These are phyloP conservation scores for Pterocarpus santalinus DNA, from an alignment of 306 rosid genomes.

Conservation along the genomic window DNA sequence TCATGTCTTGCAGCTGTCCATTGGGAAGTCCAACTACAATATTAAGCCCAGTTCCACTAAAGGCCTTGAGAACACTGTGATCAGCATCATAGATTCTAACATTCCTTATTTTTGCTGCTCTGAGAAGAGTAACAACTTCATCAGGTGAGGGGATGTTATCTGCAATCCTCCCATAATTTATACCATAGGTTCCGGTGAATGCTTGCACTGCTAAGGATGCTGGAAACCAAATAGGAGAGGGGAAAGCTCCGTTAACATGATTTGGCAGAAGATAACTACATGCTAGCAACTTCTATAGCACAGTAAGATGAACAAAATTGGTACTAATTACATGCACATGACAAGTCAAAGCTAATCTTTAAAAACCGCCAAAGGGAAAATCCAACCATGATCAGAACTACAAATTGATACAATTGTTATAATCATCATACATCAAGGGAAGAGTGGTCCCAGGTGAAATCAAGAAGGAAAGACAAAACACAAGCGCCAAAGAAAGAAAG, in stretches of 20 bases:
- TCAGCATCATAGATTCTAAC: constrained; percentile 88
- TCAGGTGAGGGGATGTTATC: constrained; percentile 93
- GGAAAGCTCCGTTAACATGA: constrained; percentile 49
- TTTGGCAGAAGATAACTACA: constrained; percentile 21
- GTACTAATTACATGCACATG: constrained; percentile 18
- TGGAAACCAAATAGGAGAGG: constrained; percentile 49
- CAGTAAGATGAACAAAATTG: constrained; percentile 14
- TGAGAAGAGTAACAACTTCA: constrained; percentile 86
- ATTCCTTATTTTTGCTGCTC: constrained; percentile 84
- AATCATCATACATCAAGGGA: constrained; percentile 37
- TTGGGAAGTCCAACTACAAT: constrained; percentile 85
- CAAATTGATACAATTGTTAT: constrained; percentile 35
- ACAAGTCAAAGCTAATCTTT: constrained; percentile 24
- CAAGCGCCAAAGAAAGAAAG: neutral
- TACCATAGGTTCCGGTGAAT: constrained; percentile 92
- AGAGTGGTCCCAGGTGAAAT: constrained; percentile 46
- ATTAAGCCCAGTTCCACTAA: constrained; percentile 90
- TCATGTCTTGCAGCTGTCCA: constrained; percentile 73
- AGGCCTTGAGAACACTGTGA: constrained; percentile 88
- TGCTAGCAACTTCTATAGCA: neutral
- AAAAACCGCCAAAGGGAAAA: constrained; percentile 26
- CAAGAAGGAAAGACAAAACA: constrained; percentile 22
- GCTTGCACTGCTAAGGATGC: constrained; percentile 66
- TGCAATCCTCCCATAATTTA: constrained; percentile 91
- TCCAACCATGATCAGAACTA: constrained; percentile 8